Percentiles rank a stretch among this genome's conserved stretches.
Conservation (phyloP, 306 rosid species). For the Quercus suber region DNA sequence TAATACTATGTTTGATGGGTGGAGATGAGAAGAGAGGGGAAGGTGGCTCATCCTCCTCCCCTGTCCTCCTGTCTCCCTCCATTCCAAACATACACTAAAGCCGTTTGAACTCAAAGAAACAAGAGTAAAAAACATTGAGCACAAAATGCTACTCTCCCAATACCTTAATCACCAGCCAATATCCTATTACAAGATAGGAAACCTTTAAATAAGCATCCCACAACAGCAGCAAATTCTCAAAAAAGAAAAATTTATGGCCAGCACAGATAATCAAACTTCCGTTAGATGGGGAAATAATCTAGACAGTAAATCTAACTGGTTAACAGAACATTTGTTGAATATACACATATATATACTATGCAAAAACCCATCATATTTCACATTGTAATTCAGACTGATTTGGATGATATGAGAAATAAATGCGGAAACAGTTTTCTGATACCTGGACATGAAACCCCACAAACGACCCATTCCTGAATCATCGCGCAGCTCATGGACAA, state of each 20-base stretch:
- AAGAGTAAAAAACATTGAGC: background rate
- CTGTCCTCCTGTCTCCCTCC: too few relatives aligned
- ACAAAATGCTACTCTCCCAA: background rate
- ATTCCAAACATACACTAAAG: background rate
- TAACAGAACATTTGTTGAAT: too few relatives aligned
- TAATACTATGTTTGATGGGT: too few relatives aligned
- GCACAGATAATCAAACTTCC: background rate
- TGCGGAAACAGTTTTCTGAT: background rate
- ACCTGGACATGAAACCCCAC: conserved; percentile 93
- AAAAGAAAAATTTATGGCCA: background rate
- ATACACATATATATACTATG: background rate
- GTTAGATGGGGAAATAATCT: background rate
- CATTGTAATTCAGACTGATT: background rate
- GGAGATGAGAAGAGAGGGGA: too few relatives aligned
- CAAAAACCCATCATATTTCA: background rate
- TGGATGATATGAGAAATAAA: background rate
- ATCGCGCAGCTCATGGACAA: conserved; percentile 73
- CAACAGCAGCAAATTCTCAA: background rate
- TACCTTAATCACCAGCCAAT: background rate
- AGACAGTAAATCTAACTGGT: background rate
- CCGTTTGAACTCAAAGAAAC: background rate
- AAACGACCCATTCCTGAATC: conserved; percentile 80
- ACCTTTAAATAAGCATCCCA: background rate
- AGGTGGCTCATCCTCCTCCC: too few relatives aligned
- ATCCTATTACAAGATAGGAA: background rate